Evolutionary conservation across 1,284 basidiomycete genomes (phyloP).

Genomic region (Ganoderma lingzhi): DNA sequence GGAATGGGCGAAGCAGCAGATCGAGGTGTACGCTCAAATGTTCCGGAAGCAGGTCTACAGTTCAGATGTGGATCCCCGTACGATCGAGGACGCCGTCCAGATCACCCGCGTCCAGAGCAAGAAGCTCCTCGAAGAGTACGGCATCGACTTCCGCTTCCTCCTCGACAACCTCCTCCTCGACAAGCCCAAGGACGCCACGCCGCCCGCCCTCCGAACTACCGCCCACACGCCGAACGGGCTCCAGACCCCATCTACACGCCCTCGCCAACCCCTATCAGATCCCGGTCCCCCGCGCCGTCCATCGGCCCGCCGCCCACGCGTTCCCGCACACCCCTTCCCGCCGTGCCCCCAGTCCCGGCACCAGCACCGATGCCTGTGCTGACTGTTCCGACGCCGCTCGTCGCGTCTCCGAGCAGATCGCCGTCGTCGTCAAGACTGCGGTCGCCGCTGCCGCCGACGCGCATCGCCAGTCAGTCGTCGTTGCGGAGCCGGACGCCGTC

Average conservation of each 20-base stretch:
- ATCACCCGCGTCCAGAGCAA: constrained; percentile 83
- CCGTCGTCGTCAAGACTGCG: constrained; percentile 34
- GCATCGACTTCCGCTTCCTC: constrained; percentile 91
- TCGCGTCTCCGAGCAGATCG: constrained; percentile 30
- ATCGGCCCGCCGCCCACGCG: constrained; percentile 37
- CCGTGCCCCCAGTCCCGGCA: constrained; percentile 35
- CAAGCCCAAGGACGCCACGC: constrained; percentile 48
- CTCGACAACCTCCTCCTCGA: constrained; percentile 75
- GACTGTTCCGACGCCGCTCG: constrained; percentile 28
- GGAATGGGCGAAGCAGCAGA: constrained; percentile 91
- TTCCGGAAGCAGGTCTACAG: constrained; percentile 94
- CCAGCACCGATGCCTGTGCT: constrained; percentile 28
- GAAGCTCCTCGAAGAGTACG: constrained; percentile 91
- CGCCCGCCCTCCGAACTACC: constrained; percentile 44
- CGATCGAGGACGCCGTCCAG: constrained; percentile 78
- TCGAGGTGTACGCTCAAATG: constrained; percentile 85
- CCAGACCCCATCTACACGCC: constrained; percentile 42
- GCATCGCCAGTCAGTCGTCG: constrained; percentile 34
- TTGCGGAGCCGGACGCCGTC: constrained; percentile 34
- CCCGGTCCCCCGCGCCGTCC: constrained; percentile 41
- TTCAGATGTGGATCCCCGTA: constrained; percentile 72
- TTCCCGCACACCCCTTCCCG: constrained; percentile 34
- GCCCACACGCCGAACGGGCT: constrained; percentile 39
- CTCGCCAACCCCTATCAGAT: constrained; percentile 38
- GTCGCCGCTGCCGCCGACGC: constrained; percentile 32